Evolutionary conservation across 768 basidiomycete species (phyloP).

Genomic region (Amanita rimosa): DNA sequence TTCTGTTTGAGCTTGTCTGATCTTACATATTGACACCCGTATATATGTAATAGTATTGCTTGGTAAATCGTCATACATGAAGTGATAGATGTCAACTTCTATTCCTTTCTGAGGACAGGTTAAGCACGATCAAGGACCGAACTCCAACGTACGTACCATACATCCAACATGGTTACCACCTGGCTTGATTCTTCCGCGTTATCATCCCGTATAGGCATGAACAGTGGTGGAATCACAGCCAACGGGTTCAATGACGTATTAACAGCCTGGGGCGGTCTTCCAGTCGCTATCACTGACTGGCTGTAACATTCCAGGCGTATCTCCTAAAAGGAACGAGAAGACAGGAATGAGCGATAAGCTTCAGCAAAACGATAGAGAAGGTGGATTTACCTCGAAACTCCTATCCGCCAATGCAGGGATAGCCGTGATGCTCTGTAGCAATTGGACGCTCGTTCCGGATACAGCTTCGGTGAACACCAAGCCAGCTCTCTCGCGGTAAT

Average conservation of each 20-base stretch:
- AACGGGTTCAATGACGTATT: slow-evolving; percentile 13
- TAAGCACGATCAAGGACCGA: neutral
- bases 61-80: neutral
- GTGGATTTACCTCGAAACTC: slow-evolving; percentile 18
- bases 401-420: slow-evolving; percentile 12
- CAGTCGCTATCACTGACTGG: slow-evolving; percentile 16
- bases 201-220: slow-evolving; percentile 13
- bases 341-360: neutral
- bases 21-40: neutral
- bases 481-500: slow-evolving; percentile 6
- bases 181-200: slow-evolving; percentile 2
- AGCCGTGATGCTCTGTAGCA: slow-evolving; percentile 20
- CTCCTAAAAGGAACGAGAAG: slow-evolving; percentile 14
- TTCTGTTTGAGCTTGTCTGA: no score
- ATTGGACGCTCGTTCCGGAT: slow-evolving; percentile 12
- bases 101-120: neutral
- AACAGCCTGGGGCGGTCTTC: slow-evolving; percentile 13
- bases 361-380: neutral
- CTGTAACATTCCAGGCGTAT: slow-evolving; percentile 20
- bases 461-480: neutral
- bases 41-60: neutral
- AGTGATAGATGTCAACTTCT: no score
- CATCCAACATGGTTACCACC: neutral
- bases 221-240: slow-evolving; percentile 16
- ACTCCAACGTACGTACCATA: neutral